Base-by-base conservation (phyloP, 139 green algal genomes). In the Nannochloris sp. region DNA sequence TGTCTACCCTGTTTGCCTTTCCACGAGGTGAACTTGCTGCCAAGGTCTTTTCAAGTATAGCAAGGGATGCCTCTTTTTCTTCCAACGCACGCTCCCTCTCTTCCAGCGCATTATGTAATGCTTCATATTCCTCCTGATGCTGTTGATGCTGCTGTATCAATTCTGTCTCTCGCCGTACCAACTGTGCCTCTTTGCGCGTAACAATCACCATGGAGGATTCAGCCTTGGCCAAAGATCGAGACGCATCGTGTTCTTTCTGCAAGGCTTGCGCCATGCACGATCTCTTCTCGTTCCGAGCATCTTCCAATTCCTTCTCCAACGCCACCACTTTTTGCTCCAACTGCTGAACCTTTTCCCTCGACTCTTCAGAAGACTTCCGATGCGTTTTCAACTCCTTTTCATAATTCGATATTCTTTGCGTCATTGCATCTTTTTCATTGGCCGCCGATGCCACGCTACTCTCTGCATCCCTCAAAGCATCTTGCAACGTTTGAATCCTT, bases 241-340 rank as follows among this genome's bases (percentile, higher is more conserved):
- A 29, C 34, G 50, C 50, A 58, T 15, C 15, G 4, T 58, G 50
- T 16, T 29, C 50, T n/a, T 29, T 34, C 50, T 58, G 12, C 12
- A 37, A 16, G 4, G 50, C 50, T 16, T 37, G 31, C 3, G 16
- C 36, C 19, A 21, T 8, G 23, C 48, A 48, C 31, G 34, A 15
- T 16, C 6, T 21, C 2, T 27, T 49, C 4, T 34, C 67, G 9
- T 27, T 40, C 29, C 62, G 19, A 37, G 48, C 19, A 11, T 60
- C 51, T 25, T 53, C 44, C 40, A 62, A 58, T 40, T 15, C 23
- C 10, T 36, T 29, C 44, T 73, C 57, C 10, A 48, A 48, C 2
- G 40, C 58, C n/a, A 36, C 40, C 40, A 36, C 18, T 54, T 60
- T 29, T 14, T 65, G 50, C 50, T 58, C 21, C 23, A 58, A 23